These are phyloP conservation scores for Plicaturopsis crispa DNA, from an alignment of 768 basidiomycete species.

Conservation along the genomic window DNA sequence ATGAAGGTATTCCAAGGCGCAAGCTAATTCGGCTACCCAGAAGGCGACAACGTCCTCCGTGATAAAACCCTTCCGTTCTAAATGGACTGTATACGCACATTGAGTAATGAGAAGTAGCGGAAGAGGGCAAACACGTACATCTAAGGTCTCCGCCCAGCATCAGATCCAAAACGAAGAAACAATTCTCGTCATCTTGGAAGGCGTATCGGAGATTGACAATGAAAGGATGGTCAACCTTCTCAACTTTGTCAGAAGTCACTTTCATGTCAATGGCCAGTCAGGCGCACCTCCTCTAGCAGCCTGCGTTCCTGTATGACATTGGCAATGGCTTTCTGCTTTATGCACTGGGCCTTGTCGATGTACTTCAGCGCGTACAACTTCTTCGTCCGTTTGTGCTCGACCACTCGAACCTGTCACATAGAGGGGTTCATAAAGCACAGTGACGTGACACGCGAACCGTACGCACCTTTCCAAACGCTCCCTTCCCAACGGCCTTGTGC, in stretches of 20 bases:
- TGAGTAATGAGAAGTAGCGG: no score
- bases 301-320: conserved; percentile 93
- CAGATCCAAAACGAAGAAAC: conserved; percentile 95
- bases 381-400: conserved; percentile 92
- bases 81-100: conserved; percentile 59
- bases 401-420: conserved; percentile 75
- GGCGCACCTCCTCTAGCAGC: conserved; percentile 79
- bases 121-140: conserved; percentile 44
- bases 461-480: conserved; percentile 94
- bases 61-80: conserved; percentile 64
- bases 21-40: conserved; percentile 84
- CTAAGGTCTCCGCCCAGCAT: conserved; percentile 95
- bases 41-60: conserved; percentile 72
- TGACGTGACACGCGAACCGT: conserved; percentile 1
- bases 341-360: conserved; percentile 91
- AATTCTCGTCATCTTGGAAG: conserved; percentile 96
- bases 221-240: conserved; percentile 87
- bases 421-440: conserved; percentile 6
- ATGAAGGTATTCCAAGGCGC: conserved; percentile 85
- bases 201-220: conserved; percentile 89
- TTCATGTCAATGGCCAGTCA: no score
- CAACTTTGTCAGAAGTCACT: neutral
- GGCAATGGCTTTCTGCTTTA: conserved; percentile 84
- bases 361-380: conserved; percentile 95
- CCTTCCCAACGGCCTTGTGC: conserved; percentile 91